Base-by-base conservation (phyloP, 1,284 basidiomycete genomes). In the Boletus holoroseus region DNA sequence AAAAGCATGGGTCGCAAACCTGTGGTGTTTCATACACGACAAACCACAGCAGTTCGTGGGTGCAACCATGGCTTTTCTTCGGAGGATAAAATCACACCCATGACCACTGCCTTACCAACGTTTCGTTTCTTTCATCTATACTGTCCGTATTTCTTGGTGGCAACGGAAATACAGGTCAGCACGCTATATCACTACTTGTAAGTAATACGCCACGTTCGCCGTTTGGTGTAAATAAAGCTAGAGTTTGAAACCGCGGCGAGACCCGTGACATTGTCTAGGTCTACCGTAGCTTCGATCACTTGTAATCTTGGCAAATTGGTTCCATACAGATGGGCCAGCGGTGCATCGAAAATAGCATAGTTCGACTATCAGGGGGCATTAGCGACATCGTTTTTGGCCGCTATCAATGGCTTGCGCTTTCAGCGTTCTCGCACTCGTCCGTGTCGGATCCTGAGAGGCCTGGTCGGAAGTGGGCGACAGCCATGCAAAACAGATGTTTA, bases 211-310 rank as follows among this genome's bases (percentile, higher is more conserved):
- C 31, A 31, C 5, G 36, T 38, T 43, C 22, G 28, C 5, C n/a
- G 22, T 27, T 28, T 3, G 30, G 11, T 27, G 27, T 38, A 35
- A 15, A 44, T 39, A 20, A 31, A 18, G 4, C 38, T 44, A 51
- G 32, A 54, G 39, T 36, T 51, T 54, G 46, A 32, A 80, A 1
- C 79, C 78, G 0, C 78, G 8, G 78, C 68, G 15, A 81, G 69
- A 9, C 66, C 72, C 78, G 82, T 81, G 6, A 79, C 68, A 51
- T 76, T 72, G 4, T 62, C 46, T 0, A 77, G 79, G 55, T 82
- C 79, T 37, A 75, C 70, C 37, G 44, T 36, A 7, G 56, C 60
- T 59, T 75, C 76, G 30, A 79, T 61, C 7, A 44, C n/a, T n/a
- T n/a, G n/a, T n/a, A n/a, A n/a, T n/a, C n/a, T n/a, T 1, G 61